Conservation (phyloP, 352 stramenopile species). For the Globisporangium abappressorium region DNA sequence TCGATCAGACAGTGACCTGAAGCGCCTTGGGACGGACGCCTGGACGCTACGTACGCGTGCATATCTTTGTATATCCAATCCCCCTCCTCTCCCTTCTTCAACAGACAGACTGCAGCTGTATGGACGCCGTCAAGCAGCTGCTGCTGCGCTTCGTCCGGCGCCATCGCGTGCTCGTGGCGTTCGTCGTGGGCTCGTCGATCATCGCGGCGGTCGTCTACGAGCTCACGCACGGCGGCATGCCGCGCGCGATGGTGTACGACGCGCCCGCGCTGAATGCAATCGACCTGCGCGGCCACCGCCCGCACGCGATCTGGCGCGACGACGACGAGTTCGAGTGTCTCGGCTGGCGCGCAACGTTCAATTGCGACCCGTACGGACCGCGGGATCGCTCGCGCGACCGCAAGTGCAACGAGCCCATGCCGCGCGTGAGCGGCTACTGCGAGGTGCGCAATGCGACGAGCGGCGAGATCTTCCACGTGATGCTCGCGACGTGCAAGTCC, state of each 20-base stretch:
- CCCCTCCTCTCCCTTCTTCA: neutral
- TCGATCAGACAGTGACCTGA: no score
- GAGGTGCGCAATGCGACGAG: constrained; percentile 67
- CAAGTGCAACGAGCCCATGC: constrained; percentile 39
- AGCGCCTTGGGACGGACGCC: no score
- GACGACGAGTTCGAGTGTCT: constrained; percentile 73
- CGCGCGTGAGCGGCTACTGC: constrained; percentile 59
- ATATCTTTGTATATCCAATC: no score
- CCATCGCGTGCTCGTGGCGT: constrained; percentile 38
- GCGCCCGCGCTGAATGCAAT: constrained; percentile 41
- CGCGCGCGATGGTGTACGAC: constrained; percentile 33
- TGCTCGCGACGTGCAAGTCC: constrained; percentile 72
- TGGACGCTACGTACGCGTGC: no score
- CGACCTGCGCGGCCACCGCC: constrained; percentile 33
- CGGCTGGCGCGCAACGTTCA: constrained; percentile 63
- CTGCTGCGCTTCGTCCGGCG: constrained; percentile 32
- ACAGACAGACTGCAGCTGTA: neutral
- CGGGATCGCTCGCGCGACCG: constrained; percentile 42
- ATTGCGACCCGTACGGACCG: constrained; percentile 57
- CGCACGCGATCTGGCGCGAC: constrained; percentile 39
- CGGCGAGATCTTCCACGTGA: constrained; percentile 49
- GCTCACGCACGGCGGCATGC: constrained; percentile 44
- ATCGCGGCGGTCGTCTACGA: constrained; percentile 58
- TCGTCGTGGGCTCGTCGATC: constrained; percentile 38
- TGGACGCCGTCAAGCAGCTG: constrained; percentile 26